These are phyloP conservation scores for Botrytis deweyae DNA, from an alignment of 2,329 filamentous ascomycete genomes.

Conservation along the genomic window DNA sequence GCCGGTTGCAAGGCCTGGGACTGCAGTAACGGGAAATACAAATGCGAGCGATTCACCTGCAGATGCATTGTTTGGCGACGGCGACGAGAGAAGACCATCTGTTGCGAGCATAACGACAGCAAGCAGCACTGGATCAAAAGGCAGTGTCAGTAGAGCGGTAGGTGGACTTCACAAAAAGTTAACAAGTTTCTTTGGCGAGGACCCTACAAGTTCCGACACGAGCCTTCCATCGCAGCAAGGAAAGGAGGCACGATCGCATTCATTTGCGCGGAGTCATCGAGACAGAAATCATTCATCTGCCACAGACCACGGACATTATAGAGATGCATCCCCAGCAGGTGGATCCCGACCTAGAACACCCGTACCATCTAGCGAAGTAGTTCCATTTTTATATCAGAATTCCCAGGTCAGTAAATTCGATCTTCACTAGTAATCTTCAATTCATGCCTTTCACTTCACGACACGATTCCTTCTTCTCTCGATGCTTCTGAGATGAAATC, in stretches of 20 bases:
- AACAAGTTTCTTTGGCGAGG: slow-evolving; percentile 90
- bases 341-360: slow-evolving; percentile 77
- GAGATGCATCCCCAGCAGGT: slow-evolving; percentile 68
- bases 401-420: slow-evolving; percentile 57
- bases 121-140: slow-evolving; percentile 80
- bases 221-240: slow-evolving; percentile 53
- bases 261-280: slow-evolving; percentile 58
- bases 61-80: slow-evolving; percentile 62
- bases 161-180: slow-evolving; percentile 75
- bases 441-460: slow-evolving; percentile 1
- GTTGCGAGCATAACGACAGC: slow-evolving; percentile 83
- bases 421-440: slow-evolving; percentile 20
- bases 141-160: slow-evolving; percentile 58
- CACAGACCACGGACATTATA: slow-evolving; percentile 55
- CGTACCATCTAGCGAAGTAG: slow-evolving; percentile 85
- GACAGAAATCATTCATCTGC: slow-evolving; percentile 80
- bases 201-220: slow-evolving; percentile 76
- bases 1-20: slow-evolving; percentile 62
- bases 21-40: slow-evolving; percentile 46
- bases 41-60: slow-evolving; percentile 60
- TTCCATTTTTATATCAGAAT: slow-evolving; percentile 96
- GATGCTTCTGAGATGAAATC: slow-evolving; percentile 18
- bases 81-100: slow-evolving; percentile 80
- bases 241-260: slow-evolving; percentile 63
- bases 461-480: slow-evolving; percentile 2